Conservation (phyloP, 371 early-diverging fungal genomes). For the Mucor racemosus region DNA sequence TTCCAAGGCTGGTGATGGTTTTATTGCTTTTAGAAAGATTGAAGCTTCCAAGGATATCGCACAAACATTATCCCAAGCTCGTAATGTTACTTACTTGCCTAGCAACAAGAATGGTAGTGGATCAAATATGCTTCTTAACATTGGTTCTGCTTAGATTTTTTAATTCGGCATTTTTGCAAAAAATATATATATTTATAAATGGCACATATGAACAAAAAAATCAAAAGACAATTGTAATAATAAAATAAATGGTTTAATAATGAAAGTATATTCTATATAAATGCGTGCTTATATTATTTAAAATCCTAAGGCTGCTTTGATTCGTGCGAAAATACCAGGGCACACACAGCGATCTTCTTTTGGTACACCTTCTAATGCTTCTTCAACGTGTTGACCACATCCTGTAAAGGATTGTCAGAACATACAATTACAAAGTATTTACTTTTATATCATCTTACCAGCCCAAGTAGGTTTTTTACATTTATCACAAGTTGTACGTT, state of each 20-base stretch:
- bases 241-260: slow-evolving; percentile 8
- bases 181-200: slow-evolving; percentile 2
- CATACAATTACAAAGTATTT: too few species aligned
- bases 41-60: slow-evolving; percentile 98
- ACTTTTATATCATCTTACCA: not conserved
- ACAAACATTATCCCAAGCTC: slow-evolving; percentile 76
- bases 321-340: slow-evolving; percentile 21
- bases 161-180: not conserved
- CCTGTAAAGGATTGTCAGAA: not conserved
- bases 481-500: slow-evolving; percentile 17
- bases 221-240: slow-evolving; percentile 14
- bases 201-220: slow-evolving; percentile 7
- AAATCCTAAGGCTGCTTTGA: slow-evolving; percentile 18
- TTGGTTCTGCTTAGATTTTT: slow-evolving; percentile 19
- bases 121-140: slow-evolving; percentile 22
- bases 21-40: slow-evolving; percentile 95
- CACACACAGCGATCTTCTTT: slow-evolving; percentile 24
- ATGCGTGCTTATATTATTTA: not conserved
- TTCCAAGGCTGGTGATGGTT: slow-evolving; percentile 84
- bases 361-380: slow-evolving; percentile 19
- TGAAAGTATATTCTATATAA: not conserved
- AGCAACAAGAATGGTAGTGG: slow-evolving; percentile 32
- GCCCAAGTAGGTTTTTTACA: slow-evolving; percentile 26
- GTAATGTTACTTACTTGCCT: slow-evolving; percentile 95
- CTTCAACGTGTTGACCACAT: slow-evolving; percentile 25